Percentiles rank a stretch among this genome's conserved stretches.
Evolutionary conservation across 805 yeast species (phyloP).

Genomic region (Pichia deserticola): DNA sequence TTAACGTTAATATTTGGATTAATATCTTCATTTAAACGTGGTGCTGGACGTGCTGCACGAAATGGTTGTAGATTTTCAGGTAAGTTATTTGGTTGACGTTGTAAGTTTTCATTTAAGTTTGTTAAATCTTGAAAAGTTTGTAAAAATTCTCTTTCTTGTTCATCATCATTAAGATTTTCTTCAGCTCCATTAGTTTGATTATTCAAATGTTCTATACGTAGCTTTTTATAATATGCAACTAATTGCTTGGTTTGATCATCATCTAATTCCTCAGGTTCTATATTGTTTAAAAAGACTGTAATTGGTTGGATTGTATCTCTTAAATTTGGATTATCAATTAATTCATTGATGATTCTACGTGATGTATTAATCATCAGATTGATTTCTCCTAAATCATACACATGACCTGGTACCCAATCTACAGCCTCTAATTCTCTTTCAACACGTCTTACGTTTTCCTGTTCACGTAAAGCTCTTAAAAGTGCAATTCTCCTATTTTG

Average conservation of each 20-base stretch:
- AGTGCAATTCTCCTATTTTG: constrained; percentile 18
- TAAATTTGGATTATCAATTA: background rate
- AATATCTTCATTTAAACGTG: too few relatives aligned
- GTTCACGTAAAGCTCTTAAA: background rate
- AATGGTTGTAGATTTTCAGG: too few relatives aligned
- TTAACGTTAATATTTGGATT: background rate
- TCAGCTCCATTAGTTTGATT: background rate
- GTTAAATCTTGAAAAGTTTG: constrained; percentile 9
- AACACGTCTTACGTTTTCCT: background rate
- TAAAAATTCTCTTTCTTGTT: background rate
- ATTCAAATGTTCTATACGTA: background rate
- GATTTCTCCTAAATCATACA: background rate
- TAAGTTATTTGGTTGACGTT: too few relatives aligned
- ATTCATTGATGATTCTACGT: background rate
- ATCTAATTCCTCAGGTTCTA: background rate
- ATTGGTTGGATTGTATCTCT: background rate
- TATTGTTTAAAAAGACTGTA: background rate
- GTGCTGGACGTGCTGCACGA: too few relatives aligned
- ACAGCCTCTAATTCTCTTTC: background rate
- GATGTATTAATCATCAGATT: background rate
- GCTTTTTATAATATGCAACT: background rate
- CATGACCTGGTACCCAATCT: background rate
- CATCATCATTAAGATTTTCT: background rate
- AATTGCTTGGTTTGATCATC: background rate
- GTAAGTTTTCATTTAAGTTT: background rate